phyloP scores from a whole-genome alignment of 1,284 basidiomycete species.

The Pseudozyma tsukubaensis region DNA sequence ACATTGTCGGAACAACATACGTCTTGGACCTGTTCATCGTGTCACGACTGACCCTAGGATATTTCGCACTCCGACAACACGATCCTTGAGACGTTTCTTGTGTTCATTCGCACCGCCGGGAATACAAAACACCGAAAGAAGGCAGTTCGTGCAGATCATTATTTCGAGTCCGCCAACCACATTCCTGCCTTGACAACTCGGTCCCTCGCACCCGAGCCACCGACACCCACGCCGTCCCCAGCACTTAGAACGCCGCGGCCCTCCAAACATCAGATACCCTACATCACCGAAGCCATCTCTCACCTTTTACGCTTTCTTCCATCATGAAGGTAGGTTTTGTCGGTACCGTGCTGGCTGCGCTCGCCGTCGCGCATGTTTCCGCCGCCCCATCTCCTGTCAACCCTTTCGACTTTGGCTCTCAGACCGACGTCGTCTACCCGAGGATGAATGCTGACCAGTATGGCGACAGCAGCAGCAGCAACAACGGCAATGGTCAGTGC shows the following conservation, averaged over 20 bases:
- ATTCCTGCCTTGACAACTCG: neutral
- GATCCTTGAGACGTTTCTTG: neutral
- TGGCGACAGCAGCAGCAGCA: slow-evolving; percentile 12
- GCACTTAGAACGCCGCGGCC: neutral
- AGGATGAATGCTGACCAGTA: slow-evolving; percentile 18
- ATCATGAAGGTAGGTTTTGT: slow-evolving; percentile 31
- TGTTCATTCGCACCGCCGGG: neutral
- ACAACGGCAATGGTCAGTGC: slow-evolving; percentile 20
- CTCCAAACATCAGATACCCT: neutral
- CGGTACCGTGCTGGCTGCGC: slow-evolving; percentile 17
- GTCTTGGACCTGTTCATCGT: no score
- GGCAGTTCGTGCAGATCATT: slow-evolving; percentile 8
- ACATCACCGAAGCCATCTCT: neutral
- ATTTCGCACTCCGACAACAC: slow-evolving; percentile 14
- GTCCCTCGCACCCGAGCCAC: neutral
- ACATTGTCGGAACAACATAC: no score
- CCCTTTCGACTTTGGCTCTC: slow-evolving; percentile 26
- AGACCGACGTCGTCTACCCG: slow-evolving; percentile 12
- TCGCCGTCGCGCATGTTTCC: slow-evolving; percentile 22
- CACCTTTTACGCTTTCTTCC: neutral
- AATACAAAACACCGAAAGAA: neutral
- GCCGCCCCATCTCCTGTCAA: slow-evolving; percentile 32
- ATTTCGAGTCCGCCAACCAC: slow-evolving; percentile 2
- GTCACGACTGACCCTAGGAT: neutral
- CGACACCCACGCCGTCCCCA: neutral